These are phyloP conservation scores for Mimosa bimucronata DNA, from an alignment of 306 rosid genomes.

Conservation along the genomic window DNA sequence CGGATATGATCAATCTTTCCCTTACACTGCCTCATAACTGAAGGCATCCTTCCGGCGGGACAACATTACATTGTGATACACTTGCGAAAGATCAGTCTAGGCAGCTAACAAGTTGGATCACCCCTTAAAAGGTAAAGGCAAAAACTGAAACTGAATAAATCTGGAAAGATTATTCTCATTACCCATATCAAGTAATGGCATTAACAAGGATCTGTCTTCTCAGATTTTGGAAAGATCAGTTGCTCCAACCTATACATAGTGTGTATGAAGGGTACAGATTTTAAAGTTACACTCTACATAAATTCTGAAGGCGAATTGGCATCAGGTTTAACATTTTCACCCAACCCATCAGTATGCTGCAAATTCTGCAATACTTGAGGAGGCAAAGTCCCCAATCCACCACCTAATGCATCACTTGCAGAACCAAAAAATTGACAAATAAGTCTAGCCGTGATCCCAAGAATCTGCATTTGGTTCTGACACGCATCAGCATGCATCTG, in stretches of 20 bases:
- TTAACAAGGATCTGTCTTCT: constrained; percentile 11
- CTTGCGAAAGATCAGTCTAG: constrained; percentile 21
- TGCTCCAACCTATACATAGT: neutral
- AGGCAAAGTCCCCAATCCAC: constrained; percentile 68
- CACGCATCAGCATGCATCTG: constrained; percentile 87
- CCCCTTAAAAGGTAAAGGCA: neutral
- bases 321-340: constrained; percentile 71
- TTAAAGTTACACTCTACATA: constrained; percentile 46
- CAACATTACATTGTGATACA: constrained; percentile 21
- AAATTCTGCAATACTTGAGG: constrained; percentile 79
- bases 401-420: constrained; percentile 67
- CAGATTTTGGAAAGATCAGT: neutral
- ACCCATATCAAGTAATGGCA: constrained; percentile 14
- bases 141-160: constrained; percentile 19
- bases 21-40: constrained; percentile 13
- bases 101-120: constrained; percentile 11
- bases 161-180: constrained; percentile 17
- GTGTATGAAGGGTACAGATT: constrained; percentile 12
- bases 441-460: constrained; percentile 76
- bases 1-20: neutral
- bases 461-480: constrained; percentile 89
- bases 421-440: constrained; percentile 82
- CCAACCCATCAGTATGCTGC: constrained; percentile 75
- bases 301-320: constrained; percentile 87
- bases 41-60: neutral